Conservation (phyloP, 768 basidiomycete genomes). For the Leccinum barrowsii region DNA sequence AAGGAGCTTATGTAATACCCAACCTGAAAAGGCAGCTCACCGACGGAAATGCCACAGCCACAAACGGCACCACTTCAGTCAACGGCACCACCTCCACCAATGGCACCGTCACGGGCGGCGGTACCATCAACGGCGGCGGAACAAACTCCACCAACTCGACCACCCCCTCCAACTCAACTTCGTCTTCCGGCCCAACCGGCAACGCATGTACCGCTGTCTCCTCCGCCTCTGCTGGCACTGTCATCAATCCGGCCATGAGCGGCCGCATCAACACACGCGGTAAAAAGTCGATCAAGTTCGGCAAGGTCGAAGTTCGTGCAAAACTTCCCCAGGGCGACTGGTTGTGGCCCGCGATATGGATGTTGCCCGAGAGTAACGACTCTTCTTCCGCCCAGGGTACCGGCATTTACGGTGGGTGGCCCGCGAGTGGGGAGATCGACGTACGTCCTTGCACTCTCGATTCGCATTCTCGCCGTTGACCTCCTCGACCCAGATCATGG, state of each 20-base stretch:
- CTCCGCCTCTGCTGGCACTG: slow-evolving; percentile 28
- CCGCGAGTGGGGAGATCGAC: slow-evolving; percentile 56
- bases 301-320: slow-evolving; percentile 58
- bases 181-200: slow-evolving; percentile 17
- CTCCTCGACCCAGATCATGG: slow-evolving; percentile 43
- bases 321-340: slow-evolving; percentile 55
- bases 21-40: slow-evolving; percentile 26
- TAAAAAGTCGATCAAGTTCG: slow-evolving; percentile 48
- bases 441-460: slow-evolving; percentile 31
- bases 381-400: slow-evolving; percentile 16
- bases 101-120: background rate
- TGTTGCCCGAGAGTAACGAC: slow-evolving; percentile 27
- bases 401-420: slow-evolving; percentile 40
- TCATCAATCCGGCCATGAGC: slow-evolving; percentile 52
- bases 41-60: slow-evolving; percentile 6
- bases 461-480: background rate
- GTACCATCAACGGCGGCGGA: slow-evolving; percentile 6
- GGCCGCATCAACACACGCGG: slow-evolving; percentile 52
- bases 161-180: slow-evolving; percentile 17
- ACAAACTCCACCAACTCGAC: slow-evolving; percentile 17
- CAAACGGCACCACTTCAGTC: background rate
- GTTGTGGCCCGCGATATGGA: slow-evolving; percentile 34
- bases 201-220: slow-evolving; percentile 43
- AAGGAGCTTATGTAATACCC: slow-evolving; percentile 24
- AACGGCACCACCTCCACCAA: slow-evolving; percentile 6